Percentiles rank a stretch among this genome's conserved stretches.
phyloP scores from a whole-genome alignment of 441 rosid genomes.

The Gossypium gossypioides region DNA sequence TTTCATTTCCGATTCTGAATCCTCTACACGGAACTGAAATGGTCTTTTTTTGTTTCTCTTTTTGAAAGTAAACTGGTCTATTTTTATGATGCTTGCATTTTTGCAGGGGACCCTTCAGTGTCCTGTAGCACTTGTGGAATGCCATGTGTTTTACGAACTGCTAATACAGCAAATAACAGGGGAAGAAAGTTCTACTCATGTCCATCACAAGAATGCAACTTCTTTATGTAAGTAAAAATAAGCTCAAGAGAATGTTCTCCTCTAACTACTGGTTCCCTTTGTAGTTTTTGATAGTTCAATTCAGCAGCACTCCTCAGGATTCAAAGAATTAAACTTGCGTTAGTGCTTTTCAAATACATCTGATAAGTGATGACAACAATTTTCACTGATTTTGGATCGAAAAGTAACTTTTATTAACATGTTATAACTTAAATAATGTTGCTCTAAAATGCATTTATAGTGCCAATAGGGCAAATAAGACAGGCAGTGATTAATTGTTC shows the following conservation, averaged over 20 bases:
- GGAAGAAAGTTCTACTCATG: slow-evolving; percentile 91
- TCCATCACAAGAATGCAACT: slow-evolving; percentile 69
- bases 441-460: not conserved
- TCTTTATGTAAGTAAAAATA: slow-evolving; percentile 56
- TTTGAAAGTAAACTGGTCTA: not conserved
- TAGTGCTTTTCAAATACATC: not conserved
- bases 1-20: not conserved
- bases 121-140: slow-evolving; percentile 65
- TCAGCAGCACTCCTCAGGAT: not conserved
- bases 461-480: not conserved
- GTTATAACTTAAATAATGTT: not conserved
- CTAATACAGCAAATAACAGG: slow-evolving; percentile 76
- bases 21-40: not conserved
- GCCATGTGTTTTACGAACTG: slow-evolving; percentile 59
- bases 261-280: not conserved
- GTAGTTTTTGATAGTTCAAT: not conserved
- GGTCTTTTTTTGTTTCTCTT: not conserved
- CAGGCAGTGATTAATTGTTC: not conserved
- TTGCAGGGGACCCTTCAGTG: slow-evolving; percentile 60
- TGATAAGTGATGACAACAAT: not conserved
- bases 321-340: not conserved
- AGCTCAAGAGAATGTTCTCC: not conserved
- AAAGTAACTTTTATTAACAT: not conserved
- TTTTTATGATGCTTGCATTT: slow-evolving; percentile 3
- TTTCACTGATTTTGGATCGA: not conserved